phyloP scores from a whole-genome alignment of 2,329 filamentous ascomycete species.

The Phialocephala subalpina region DNA sequence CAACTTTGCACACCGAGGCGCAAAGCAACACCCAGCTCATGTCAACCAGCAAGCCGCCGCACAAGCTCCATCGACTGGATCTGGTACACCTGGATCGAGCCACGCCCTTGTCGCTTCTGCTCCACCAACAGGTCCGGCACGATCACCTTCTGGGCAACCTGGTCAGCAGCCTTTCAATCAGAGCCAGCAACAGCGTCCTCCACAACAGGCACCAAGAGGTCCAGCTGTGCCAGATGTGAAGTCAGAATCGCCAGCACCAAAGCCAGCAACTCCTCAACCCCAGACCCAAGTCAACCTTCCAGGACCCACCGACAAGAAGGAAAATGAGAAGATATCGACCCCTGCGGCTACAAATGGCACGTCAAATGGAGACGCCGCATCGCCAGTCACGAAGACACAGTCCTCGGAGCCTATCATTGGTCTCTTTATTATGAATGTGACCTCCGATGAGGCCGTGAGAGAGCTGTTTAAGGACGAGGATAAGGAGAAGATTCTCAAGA shows the following conservation, averaged over 20 bases:
- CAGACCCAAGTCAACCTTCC: conserved; percentile 44
- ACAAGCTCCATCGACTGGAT: conserved; percentile 46
- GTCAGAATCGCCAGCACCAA: conserved; percentile 43
- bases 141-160: conserved; percentile 37
- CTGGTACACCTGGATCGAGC: conserved; percentile 45
- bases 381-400: conserved; percentile 66
- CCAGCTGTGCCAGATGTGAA: conserved; percentile 41
- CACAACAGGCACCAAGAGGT: conserved; percentile 42
- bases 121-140: conserved; percentile 43
- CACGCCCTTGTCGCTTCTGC: conserved; percentile 44
- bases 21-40: conserved; percentile 71
- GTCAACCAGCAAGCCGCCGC: conserved; percentile 42
- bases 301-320: conserved; percentile 56
- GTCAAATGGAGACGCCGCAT: conserved; percentile 56
- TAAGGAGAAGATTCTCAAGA: conserved; percentile 77
- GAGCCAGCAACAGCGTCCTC: conserved; percentile 38
- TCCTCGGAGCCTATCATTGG: conserved; percentile 76
- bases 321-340: conserved; percentile 59
- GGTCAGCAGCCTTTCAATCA: conserved; percentile 38
- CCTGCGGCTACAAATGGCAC: conserved; percentile 59
- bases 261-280: conserved; percentile 59
- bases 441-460: conserved; percentile 82
- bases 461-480: conserved; percentile 87
- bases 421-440: conserved; percentile 89
- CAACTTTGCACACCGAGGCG: conserved; percentile 96